Conservation (phyloP, 768 basidiomycete genomes). For the Zangia roseola region DNA sequence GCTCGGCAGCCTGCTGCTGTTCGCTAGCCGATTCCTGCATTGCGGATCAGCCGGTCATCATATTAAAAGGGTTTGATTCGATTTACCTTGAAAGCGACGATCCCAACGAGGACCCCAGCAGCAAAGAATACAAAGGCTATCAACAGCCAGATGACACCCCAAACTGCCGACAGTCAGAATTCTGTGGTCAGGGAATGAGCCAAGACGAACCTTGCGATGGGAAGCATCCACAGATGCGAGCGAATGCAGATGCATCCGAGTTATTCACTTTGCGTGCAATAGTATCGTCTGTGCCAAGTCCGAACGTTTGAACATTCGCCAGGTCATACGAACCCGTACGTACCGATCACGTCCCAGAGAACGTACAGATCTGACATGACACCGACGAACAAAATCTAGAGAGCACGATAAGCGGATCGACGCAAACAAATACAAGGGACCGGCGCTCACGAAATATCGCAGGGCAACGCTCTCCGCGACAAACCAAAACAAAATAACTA, state of each 20-base stretch:
- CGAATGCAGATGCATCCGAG: constrained; percentile 87
- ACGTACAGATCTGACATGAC: constrained; percentile 87
- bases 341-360: constrained; percentile 85
- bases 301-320: neutral
- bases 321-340: constrained; percentile 14
- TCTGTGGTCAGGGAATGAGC: neutral
- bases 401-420: neutral
- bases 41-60: neutral
- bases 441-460: constrained; percentile 63
- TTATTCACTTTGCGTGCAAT: constrained; percentile 79
- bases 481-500: constrained; percentile 85
- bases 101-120: constrained; percentile 70
- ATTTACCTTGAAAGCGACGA: constrained; percentile 76
- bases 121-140: constrained; percentile 73
- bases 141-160: constrained; percentile 89
- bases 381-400: constrained; percentile 76
- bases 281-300: constrained; percentile 71
- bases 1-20: constrained; percentile 48
- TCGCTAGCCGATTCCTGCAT: constrained; percentile 57
- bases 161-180: constrained; percentile 46
- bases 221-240: constrained; percentile 81
- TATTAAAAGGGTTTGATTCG: neutral
- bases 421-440: neutral
- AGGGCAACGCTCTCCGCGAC: constrained; percentile 71
- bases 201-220: constrained; percentile 64